These are phyloP conservation scores for Haplographium delicatum DNA, from an alignment of 495 filamentous ascomycete genomes.

Conservation along the genomic window DNA sequence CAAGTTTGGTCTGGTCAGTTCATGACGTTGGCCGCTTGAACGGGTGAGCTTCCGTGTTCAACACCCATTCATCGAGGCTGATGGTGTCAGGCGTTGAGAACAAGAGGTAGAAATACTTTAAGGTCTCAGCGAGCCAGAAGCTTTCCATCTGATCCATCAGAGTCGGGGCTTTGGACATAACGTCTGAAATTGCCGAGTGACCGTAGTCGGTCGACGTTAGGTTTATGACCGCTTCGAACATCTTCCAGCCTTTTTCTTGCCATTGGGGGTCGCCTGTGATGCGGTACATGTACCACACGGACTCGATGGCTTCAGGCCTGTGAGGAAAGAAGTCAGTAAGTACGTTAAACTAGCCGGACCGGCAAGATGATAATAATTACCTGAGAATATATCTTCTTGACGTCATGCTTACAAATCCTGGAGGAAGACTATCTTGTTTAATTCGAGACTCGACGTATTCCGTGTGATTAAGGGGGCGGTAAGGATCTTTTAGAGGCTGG, in stretches of 20 bases:
- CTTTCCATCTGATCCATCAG: slow-evolving; percentile 42
- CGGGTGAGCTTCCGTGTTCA: slow-evolving; percentile 60
- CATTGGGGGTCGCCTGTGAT: slow-evolving; percentile 75
- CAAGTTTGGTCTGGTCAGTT: too few relatives aligned
- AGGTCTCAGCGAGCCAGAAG: slow-evolving; percentile 69
- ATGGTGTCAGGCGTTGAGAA: slow-evolving; percentile 68
- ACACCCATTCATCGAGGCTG: slow-evolving; percentile 79
- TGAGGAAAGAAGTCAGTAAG: slow-evolving; percentile 2
- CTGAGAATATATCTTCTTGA: slow-evolving; percentile 69
- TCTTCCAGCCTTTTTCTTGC: slow-evolving; percentile 85
- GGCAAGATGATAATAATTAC: too few relatives aligned
- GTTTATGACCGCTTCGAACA: slow-evolving; percentile 72
- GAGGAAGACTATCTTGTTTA: slow-evolving; percentile 54
- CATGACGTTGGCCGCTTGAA: slow-evolving; percentile 55
- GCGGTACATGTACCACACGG: slow-evolving; percentile 93
- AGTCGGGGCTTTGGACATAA: slow-evolving; percentile 36
- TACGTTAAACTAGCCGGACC: too few relatives aligned
- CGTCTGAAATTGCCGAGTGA: slow-evolving; percentile 70
- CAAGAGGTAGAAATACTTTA: slow-evolving; percentile 81
- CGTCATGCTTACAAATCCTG: slow-evolving; percentile 58
- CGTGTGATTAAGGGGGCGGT: slow-evolving; percentile 49
- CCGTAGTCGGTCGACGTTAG: slow-evolving; percentile 62
- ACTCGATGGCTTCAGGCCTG: slow-evolving; percentile 91
- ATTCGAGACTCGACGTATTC: slow-evolving; percentile 59
- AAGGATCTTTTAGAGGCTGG: slow-evolving; percentile 6